These are phyloP conservation scores for Protostelium mycophagum DNA, from an alignment of 78 protist genomes.

Conservation along the genomic window DNA sequence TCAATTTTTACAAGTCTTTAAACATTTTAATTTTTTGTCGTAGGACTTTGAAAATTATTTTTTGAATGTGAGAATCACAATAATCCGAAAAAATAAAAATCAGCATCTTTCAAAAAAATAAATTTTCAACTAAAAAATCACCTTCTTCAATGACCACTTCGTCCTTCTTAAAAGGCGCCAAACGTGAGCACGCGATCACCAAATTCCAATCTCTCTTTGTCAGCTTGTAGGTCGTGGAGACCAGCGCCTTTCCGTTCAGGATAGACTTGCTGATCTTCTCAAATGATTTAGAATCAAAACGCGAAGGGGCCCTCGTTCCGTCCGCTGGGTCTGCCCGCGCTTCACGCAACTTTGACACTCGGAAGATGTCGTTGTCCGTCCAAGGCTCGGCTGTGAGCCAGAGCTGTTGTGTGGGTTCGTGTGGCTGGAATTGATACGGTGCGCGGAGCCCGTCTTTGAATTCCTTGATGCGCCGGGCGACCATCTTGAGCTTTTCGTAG, in stretches of 20 bases:
- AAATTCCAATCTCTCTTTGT: constrained; percentile 61
- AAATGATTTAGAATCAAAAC: neutral
- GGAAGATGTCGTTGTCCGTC: constrained; percentile 1
- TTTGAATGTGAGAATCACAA: too few relatives aligned
- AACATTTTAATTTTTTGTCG: too few relatives aligned
- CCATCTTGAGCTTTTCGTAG: neutral
- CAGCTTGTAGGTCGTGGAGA: constrained; percentile 2
- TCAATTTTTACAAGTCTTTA: neutral
- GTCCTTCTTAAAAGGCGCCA: constrained; percentile 16
- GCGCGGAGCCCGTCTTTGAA: neutral
- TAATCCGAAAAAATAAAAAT: too few relatives aligned
- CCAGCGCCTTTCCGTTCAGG: neutral
- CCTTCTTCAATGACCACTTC: neutral
- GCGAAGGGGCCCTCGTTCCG: neutral
- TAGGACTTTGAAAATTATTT: too few relatives aligned
- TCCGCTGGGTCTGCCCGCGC: neutral
- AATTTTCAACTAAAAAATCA: too few relatives aligned
- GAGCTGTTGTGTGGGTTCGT: neutral
- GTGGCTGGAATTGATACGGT: neutral
- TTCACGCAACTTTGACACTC: neutral
- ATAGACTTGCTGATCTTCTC: neutral
- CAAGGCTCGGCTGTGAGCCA: neutral
- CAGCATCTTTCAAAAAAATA: too few relatives aligned
- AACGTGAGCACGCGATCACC: constrained; percentile 44
- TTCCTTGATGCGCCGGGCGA: neutral